Conservation (phyloP, 345 rosid species). For the Dimocarpus longan region DNA sequence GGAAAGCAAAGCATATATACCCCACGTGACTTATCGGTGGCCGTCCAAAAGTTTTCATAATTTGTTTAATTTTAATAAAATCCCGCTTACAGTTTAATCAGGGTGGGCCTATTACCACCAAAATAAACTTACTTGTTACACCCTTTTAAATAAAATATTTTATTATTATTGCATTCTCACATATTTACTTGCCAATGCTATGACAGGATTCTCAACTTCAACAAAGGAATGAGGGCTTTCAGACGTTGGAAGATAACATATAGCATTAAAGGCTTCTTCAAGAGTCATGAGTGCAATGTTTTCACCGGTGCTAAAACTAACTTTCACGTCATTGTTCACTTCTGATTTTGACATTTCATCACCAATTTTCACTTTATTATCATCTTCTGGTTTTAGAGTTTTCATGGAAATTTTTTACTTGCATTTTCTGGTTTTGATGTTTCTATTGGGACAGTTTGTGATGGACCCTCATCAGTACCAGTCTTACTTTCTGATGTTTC, state of each 20-base stretch:
- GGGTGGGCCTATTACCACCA: too few species aligned
- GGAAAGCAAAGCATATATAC: conserved; percentile 32
- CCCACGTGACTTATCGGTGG: conserved; percentile 21
- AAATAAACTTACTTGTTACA: too few species aligned
- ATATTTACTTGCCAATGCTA: conserved; percentile 82
- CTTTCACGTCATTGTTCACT: conserved; percentile 42
- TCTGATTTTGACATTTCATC: conserved; percentile 45
- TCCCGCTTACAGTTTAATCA: not conserved
- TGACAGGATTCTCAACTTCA: conserved; percentile 91
- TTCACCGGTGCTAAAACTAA: conserved; percentile 41
- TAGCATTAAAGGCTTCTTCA: conserved; percentile 81
- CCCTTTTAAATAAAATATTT: too few species aligned
- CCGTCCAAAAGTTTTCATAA: conserved; percentile 1
- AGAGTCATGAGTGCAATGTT: conserved; percentile 70
- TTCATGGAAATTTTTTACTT: conserved; percentile 44
- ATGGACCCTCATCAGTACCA: conserved; percentile 45
- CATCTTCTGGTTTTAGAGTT: conserved; percentile 44
- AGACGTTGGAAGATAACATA: conserved; percentile 63
- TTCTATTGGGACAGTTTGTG: conserved; percentile 46
- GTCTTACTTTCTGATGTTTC: conserved; percentile 54
- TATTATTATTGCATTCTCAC: not conserved
- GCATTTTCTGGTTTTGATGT: conserved; percentile 56
- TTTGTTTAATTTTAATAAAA: not conserved
- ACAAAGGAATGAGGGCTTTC: conserved; percentile 77
- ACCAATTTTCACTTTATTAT: conserved; percentile 34